Percentiles rank a stretch among this genome's conserved stretches.
Evolutionary conservation across 139 green algal genomes (phyloP).

Genomic region (Gonium pectorale): DNA sequence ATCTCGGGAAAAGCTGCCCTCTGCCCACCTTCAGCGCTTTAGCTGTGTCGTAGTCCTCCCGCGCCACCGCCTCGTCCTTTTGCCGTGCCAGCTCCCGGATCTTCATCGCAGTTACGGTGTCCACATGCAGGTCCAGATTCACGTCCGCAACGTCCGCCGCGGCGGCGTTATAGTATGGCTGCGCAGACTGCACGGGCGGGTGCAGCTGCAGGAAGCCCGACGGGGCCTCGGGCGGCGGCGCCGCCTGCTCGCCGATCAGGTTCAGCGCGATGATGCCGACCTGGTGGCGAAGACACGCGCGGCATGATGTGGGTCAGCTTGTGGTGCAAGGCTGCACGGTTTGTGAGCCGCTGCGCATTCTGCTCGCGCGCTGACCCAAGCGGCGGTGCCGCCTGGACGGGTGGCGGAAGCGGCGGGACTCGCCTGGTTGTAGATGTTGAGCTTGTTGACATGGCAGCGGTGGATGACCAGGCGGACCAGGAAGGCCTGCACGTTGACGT

Average conservation of each 20-base stretch:
- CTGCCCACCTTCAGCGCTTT: conserved; percentile 81
- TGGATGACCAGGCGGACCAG: conserved; percentile 82
- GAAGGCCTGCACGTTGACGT: conserved; percentile 70
- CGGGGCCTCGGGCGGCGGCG: conserved; percentile 6
- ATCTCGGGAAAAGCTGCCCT: too few relatives aligned
- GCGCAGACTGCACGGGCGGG: conserved; percentile 45
- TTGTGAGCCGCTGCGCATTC: too few relatives aligned
- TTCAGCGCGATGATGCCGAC: conserved; percentile 91
- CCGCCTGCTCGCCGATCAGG: conserved; percentile 78
- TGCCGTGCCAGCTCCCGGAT: conserved; percentile 70
- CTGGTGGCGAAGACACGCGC: conserved; percentile 59
- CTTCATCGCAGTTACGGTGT: conserved; percentile 73
- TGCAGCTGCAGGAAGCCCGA: conserved; percentile 59
- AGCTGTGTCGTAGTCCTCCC: conserved; percentile 96
- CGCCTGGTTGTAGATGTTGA: conserved; percentile 93
- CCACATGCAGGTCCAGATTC: conserved; percentile 79
- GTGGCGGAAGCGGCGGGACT: not conserved
- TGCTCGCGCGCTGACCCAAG: too few relatives aligned
- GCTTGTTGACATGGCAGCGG: conserved; percentile 89
- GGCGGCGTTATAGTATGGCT: conserved; percentile 64
- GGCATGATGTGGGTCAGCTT: not conserved
- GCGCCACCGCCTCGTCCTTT: conserved; percentile 85
- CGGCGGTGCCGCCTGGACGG: too few relatives aligned
- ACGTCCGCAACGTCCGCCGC: conserved; percentile 61
- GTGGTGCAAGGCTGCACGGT: not conserved